phyloP scores from a whole-genome alignment of 1,284 basidiomycete genomes.

The Hemileccinum hortonii region DNA sequence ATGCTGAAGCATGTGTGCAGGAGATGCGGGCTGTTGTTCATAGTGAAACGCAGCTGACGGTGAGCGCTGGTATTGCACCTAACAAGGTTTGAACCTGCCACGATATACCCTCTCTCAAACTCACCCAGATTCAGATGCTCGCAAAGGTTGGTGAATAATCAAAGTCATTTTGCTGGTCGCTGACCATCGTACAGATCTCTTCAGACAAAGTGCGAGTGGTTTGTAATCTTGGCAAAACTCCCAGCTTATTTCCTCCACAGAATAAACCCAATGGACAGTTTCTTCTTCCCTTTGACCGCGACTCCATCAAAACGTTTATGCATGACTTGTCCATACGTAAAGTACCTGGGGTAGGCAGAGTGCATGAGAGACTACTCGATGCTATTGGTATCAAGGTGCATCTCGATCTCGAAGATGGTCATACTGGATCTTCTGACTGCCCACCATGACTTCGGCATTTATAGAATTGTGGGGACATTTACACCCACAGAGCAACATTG shows the following conservation, averaged over 20 bases:
- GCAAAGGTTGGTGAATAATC: constrained; percentile 62
- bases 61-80: constrained; percentile 90
- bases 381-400: constrained; percentile 81
- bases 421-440: neutral
- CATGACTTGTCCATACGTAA: constrained; percentile 73
- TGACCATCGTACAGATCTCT: constrained; percentile 64
- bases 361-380: constrained; percentile 83
- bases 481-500: constrained; percentile 65
- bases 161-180: neutral
- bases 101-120: constrained; percentile 10
- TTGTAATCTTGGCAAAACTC: neutral
- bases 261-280: constrained; percentile 96
- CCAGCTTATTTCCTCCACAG: constrained; percentile 35
- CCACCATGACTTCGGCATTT: neutral
- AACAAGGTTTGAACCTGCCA: constrained; percentile 58
- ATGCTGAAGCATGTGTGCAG: constrained; percentile 72
- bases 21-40: constrained; percentile 74
- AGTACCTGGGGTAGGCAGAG: constrained; percentile 85
- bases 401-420: constrained; percentile 5
- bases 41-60: constrained; percentile 80
- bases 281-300: constrained; percentile 64
- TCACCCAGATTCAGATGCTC: constrained; percentile 51
- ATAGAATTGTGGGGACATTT: constrained; percentile 87
- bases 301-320: constrained; percentile 74
- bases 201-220: constrained; percentile 70